A percentile compares a stretch with the other conserved stretches of the same genome.
phyloP scores from a whole-genome alignment of 2,329 filamentous ascomycete species.

The Paramyrothecium roridum region DNA sequence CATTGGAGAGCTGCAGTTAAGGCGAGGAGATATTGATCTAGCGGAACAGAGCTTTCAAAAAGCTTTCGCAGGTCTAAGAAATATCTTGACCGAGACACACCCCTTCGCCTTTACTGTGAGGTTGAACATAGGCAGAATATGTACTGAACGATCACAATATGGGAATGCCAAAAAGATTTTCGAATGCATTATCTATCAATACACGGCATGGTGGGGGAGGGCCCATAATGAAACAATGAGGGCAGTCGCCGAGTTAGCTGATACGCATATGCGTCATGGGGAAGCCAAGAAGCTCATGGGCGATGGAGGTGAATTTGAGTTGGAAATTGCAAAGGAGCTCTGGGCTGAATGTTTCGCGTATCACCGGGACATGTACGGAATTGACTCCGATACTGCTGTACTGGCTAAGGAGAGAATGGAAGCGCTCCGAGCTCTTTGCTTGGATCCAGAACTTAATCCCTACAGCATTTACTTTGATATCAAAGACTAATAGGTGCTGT shows the following conservation, averaged over 20 bases:
- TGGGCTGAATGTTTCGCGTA: not conserved
- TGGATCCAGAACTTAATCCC: too few species aligned
- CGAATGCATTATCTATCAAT: not conserved
- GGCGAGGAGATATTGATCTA: not conserved
- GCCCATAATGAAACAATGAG: not conserved
- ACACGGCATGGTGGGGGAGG: not conserved
- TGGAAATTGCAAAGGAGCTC: not conserved
- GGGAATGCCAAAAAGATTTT: not conserved
- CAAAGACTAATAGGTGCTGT: too few species aligned
- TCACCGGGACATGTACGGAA: not conserved
- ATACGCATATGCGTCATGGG: not conserved
- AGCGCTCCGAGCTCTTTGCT: too few species aligned
- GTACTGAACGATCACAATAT: not conserved
- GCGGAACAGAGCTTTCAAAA: not conserved
- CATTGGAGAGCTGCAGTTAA: not conserved
- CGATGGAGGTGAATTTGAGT: not conserved
- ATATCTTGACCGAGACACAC: not conserved
- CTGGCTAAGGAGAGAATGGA: too few species aligned
- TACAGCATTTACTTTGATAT: too few species aligned
- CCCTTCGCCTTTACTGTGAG: not conserved
- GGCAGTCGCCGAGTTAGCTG: not conserved
- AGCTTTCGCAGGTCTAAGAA: not conserved
- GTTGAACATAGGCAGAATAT: not conserved
- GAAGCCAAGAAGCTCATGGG: not conserved
- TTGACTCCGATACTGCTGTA: not conserved